phyloP scores from a whole-genome alignment of 371 early-diverging fungal species.

The Vairimorpha ceranae region DNA sequence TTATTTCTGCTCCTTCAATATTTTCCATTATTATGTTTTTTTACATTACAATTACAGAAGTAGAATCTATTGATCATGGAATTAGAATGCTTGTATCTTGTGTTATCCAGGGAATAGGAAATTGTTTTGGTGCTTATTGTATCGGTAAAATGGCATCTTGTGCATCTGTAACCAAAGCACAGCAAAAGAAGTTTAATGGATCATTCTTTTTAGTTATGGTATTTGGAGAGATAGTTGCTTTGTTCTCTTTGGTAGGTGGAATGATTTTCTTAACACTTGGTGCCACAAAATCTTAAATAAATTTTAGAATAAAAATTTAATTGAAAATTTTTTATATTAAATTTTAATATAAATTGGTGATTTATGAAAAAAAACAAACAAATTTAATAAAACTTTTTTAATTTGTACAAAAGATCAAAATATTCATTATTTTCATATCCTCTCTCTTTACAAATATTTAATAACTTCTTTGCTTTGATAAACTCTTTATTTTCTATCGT shows the following conservation, averaged over 20 bases:
- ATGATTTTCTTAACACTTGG: constrained; percentile 44
- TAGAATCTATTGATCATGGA: constrained; percentile 27
- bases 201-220: constrained; percentile 60
- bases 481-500: constrained; percentile 16
- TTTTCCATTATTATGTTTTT: constrained; percentile 59
- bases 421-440: constrained; percentile 23
- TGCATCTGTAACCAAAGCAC: constrained; percentile 59
- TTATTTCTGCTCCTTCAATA: constrained; percentile 59
- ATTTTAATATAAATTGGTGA: too few relatives aligned
- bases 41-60: constrained; percentile 22
- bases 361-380: too few relatives aligned
- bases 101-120: constrained; percentile 53
- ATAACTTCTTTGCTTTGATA: constrained; percentile 25
- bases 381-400: constrained; percentile 1
- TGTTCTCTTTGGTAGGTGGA: constrained; percentile 58
- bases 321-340: too few relatives aligned
- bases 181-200: constrained; percentile 61
- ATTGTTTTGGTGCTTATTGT: constrained; percentile 52
- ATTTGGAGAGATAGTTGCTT: constrained; percentile 62
- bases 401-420: constrained; percentile 17
- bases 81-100: constrained; percentile 51
- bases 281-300: background rate
- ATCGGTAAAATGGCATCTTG: constrained; percentile 57
- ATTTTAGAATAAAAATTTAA: background rate
- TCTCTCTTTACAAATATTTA: constrained; percentile 30